phyloP scores from a whole-genome alignment of 805 yeast species.

The Starmerella khaoyaiensis region DNA sequence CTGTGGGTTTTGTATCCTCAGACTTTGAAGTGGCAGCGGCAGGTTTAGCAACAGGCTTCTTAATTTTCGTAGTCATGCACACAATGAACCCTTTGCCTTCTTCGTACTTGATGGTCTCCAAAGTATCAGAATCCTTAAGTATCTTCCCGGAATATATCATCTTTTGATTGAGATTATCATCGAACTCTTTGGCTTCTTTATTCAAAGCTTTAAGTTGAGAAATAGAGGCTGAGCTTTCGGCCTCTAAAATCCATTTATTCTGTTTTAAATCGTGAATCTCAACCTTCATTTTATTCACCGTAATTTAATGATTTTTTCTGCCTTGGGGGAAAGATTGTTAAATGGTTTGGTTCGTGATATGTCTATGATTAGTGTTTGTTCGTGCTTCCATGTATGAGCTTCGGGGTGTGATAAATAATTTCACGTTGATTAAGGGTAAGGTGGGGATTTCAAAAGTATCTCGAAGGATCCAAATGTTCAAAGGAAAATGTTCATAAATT shows the following conservation, averaged over 20 bases:
- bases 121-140: constrained; percentile 65
- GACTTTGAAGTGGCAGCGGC: constrained; percentile 19
- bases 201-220: constrained; percentile 59
- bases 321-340: background rate
- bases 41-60: constrained; percentile 15
- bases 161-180: constrained; percentile 64
- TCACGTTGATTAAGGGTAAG: too few relatives aligned
- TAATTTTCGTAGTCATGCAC: constrained; percentile 64
- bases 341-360: too few relatives aligned
- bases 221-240: constrained; percentile 57
- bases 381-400: too few relatives aligned
- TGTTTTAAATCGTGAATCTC: constrained; percentile 87
- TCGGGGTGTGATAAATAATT: too few relatives aligned
- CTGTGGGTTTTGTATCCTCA: constrained; percentile 20
- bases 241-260: constrained; percentile 68
- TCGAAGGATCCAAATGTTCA: too few relatives aligned
- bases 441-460: too few relatives aligned
- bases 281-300: constrained; percentile 47
- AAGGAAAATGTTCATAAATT: too few relatives aligned
- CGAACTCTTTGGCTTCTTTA: constrained; percentile 46
- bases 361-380: too few relatives aligned
- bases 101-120: constrained; percentile 61
- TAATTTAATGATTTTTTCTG: background rate
- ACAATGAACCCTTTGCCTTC: constrained; percentile 76
- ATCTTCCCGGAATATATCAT: constrained; percentile 89